These are phyloP conservation scores for Ogataea wickerhamii DNA, from an alignment of 805 yeast genomes.

Conservation along the genomic window DNA sequence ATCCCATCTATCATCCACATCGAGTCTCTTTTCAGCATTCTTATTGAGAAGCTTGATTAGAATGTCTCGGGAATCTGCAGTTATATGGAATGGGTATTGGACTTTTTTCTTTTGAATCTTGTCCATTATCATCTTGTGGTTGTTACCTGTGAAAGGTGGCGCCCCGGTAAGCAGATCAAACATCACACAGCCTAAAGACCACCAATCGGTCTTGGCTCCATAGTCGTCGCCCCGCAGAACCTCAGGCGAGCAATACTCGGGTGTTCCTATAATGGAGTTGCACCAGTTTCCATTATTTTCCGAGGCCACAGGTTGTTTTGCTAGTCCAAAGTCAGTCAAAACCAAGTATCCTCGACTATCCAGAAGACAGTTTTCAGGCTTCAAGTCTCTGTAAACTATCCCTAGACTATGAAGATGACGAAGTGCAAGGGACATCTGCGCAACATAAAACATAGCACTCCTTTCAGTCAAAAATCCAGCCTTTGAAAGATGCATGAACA, in stretches of 20 bases:
- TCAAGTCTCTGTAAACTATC: constrained; percentile 79
- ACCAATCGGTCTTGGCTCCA: constrained; percentile 79
- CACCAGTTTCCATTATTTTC: constrained; percentile 37
- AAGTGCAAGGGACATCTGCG: constrained; percentile 76
- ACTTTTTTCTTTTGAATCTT: constrained; percentile 65
- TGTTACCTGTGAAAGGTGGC: constrained; percentile 84
- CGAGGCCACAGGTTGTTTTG: constrained; percentile 40
- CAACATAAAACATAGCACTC: constrained; percentile 68
- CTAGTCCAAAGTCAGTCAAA: constrained; percentile 81
- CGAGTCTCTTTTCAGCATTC: constrained; percentile 58
- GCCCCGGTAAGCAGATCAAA: constrained; percentile 77
- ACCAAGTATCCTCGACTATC: constrained; percentile 74
- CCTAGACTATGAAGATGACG: constrained; percentile 72
- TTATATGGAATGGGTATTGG: constrained; percentile 65
- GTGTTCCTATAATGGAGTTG: constrained; percentile 67
- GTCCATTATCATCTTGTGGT: constrained; percentile 65
- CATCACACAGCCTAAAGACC: constrained; percentile 81
- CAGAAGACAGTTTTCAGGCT: constrained; percentile 83
- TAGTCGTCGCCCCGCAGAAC: constrained; percentile 72
- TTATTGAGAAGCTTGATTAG: constrained; percentile 61
- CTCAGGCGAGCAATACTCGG: constrained; percentile 88
- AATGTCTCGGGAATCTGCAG: constrained; percentile 74
- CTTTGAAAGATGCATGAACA: constrained; percentile 57
- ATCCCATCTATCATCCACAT: constrained; percentile 51
- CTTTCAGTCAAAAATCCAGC: constrained; percentile 47